phyloP scores from a whole-genome alignment of 2,329 filamentous ascomycete species.

The Grosmannia penicillata region DNA sequence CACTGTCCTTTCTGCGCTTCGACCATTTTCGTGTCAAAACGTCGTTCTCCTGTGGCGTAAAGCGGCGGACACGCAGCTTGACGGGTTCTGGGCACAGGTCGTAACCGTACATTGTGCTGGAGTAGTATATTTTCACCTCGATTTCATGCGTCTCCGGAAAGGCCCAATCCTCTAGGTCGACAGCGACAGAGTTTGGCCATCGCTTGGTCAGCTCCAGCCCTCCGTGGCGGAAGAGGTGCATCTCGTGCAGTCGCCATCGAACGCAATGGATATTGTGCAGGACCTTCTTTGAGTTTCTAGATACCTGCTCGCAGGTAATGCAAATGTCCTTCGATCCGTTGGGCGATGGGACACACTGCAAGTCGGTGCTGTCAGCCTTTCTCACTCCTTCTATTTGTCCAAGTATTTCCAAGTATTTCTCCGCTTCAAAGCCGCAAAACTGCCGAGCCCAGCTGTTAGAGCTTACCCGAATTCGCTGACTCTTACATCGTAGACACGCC shows the following conservation, averaged over 20 bases:
- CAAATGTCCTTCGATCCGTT: constrained; percentile 16
- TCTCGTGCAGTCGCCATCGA: constrained; percentile 26
- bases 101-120: constrained; percentile 14
- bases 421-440: no score
- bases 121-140: constrained; percentile 16
- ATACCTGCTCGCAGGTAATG: constrained; percentile 22
- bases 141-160: constrained; percentile 18
- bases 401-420: no score
- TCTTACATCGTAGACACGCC: constrained; percentile 29
- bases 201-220: constrained; percentile 28
- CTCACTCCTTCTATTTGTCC: not conserved
- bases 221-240: constrained; percentile 25
- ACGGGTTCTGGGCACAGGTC: constrained; percentile 23
- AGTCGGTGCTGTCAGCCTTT: not conserved
- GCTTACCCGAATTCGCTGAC: constrained; percentile 28
- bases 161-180: constrained; percentile 23
- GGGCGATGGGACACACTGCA: constrained; percentile 13
- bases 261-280: constrained; percentile 29
- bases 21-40: constrained; percentile 24
- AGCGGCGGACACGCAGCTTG: constrained; percentile 24
- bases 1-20: constrained; percentile 1
- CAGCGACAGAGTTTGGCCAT: constrained; percentile 25
- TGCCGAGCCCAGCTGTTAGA: no score
- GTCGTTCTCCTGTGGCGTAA: constrained; percentile 22
- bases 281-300: constrained; percentile 27